Conservation (phyloP, 2,329 filamentous ascomycete species). For the Pseudogymnoascus sp. region DNA sequence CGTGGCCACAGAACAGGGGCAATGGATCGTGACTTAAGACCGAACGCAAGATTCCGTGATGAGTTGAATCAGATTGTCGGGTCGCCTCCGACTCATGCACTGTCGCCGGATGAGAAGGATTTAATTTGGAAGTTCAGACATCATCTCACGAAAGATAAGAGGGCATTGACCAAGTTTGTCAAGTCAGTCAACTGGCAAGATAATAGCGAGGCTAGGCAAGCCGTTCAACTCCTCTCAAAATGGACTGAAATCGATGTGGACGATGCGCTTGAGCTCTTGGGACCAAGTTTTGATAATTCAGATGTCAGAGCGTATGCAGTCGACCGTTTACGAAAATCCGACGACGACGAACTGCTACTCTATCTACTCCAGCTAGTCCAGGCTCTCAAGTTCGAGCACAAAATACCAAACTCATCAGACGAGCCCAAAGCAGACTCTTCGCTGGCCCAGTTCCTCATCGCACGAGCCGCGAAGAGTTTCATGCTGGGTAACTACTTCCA, state of each 20-base stretch:
- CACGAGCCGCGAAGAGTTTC: conserved; percentile 79
- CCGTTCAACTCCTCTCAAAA: conserved; percentile 78
- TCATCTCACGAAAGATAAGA: conserved; percentile 85
- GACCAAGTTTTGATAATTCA: conserved; percentile 82
- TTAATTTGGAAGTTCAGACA: conserved; percentile 97
- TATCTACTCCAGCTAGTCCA: conserved; percentile 94
- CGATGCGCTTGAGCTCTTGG: conserved; percentile 87
- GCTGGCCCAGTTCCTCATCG: conserved; percentile 80
- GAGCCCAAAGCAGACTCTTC: conserved; percentile 69
- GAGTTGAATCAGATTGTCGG: conserved; percentile 86
- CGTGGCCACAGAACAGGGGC: conserved; percentile 87
- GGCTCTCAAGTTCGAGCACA: conserved; percentile 86
- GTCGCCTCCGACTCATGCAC: conserved; percentile 82
- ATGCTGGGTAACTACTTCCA: conserved; percentile 90
- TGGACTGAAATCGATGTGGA: conserved; percentile 98
- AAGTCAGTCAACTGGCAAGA: conserved; percentile 96
- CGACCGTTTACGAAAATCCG: conserved; percentile 80
- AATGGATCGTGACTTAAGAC: conserved; percentile 88
- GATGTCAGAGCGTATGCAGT: conserved; percentile 90
- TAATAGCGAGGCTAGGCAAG: conserved; percentile 74
- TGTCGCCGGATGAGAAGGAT: conserved; percentile 88
- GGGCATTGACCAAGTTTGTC: conserved; percentile 90
- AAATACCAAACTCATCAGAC: conserved; percentile 51
- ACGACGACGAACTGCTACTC: conserved; percentile 81
- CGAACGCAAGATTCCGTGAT: conserved; percentile 90